A percentile compares a stretch with the other conserved stretches of the same genome.
phyloP scores from a whole-genome alignment of 2,329 filamentous ascomycete species.

The Dactylellina parvicollis region DNA sequence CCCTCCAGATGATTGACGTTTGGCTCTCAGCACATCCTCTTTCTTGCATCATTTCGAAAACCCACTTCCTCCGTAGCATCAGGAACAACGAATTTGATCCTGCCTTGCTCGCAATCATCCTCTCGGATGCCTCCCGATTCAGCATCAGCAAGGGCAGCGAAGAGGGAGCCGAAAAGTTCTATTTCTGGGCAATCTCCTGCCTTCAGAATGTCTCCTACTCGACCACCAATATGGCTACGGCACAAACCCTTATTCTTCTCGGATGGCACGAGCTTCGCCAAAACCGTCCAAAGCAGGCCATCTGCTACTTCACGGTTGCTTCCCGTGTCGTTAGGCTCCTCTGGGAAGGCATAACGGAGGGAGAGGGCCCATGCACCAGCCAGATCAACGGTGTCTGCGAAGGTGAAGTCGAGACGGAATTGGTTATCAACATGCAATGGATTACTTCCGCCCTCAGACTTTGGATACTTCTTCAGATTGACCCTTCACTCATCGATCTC shows the following conservation, averaged over 20 bases:
- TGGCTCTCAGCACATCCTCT: conserved; percentile 55
- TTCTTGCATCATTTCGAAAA: conserved; percentile 55
- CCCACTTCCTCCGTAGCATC: conserved; percentile 53
- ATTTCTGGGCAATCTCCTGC: conserved; percentile 47
- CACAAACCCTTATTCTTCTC: conserved; percentile 53
- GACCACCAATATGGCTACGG: conserved; percentile 48
- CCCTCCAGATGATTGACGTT: conserved; percentile 54
- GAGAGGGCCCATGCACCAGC: conserved; percentile 51
- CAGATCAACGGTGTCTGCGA: conserved; percentile 54
- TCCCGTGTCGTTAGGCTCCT: conserved; percentile 46
- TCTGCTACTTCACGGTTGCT: conserved; percentile 53
- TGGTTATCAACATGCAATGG: conserved; percentile 55
- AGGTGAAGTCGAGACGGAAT: conserved; percentile 54
- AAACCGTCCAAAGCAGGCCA: conserved; percentile 50
- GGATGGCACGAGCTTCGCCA: conserved; percentile 55
- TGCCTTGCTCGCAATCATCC: conserved; percentile 49
- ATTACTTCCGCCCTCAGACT: conserved; percentile 46
- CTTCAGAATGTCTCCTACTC: conserved; percentile 47
- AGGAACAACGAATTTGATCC: conserved; percentile 50
- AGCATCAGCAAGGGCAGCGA: conserved; percentile 43
- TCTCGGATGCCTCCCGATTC: conserved; percentile 54
- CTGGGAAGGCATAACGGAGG: conserved; percentile 50
- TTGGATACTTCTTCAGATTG: conserved; percentile 55
- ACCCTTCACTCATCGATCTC: conserved; percentile 52
- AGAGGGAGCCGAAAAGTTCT: conserved; percentile 51